Conservation (phyloP, 1,284 basidiomycete species). For the Fomitopsis pinicola region DNA sequence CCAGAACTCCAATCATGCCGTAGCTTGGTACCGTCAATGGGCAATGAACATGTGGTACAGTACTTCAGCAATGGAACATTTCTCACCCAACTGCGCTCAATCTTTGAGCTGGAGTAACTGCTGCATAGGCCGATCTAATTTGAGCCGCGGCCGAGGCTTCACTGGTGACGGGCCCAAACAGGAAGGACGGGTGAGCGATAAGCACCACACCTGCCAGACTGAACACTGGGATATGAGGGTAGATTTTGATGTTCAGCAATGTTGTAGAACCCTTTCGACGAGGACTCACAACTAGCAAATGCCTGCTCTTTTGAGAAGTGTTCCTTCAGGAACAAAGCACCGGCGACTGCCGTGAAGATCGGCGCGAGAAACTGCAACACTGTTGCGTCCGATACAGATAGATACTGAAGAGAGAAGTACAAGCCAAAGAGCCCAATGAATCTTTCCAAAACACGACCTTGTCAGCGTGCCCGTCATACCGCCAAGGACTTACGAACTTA, state of each 20-base stretch:
- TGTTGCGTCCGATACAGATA: conserved; percentile 67
- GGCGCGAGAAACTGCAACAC: conserved; percentile 77
- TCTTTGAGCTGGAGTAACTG: conserved; percentile 30
- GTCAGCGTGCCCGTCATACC: no score
- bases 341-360: conserved; percentile 63
- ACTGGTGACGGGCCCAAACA: conserved; percentile 25
- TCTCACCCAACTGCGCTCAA: conserved; percentile 33
- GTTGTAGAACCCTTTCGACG: no score
- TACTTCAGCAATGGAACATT: background rate
- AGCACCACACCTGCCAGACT: conserved; percentile 50
- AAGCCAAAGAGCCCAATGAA: conserved; percentile 60
- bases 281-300: conserved; percentile 53
- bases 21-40: conserved; percentile 30
- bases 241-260: no score
- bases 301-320: conserved; percentile 54
- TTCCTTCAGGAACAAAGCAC: conserved; percentile 66
- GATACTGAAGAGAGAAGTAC: conserved; percentile 62
- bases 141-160: background rate
- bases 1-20: conserved; percentile 55
- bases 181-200: conserved; percentile 37
- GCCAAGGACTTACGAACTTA: conserved; percentile 23
- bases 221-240: conserved; percentile 21
- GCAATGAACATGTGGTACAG: no score
- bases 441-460: conserved; percentile 24
- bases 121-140: conserved; percentile 11